Percentiles rank a stretch among this genome's conserved stretches.
phyloP scores from a whole-genome alignment of 768 basidiomycete species.

The Chlorophyllum brunneum region DNA sequence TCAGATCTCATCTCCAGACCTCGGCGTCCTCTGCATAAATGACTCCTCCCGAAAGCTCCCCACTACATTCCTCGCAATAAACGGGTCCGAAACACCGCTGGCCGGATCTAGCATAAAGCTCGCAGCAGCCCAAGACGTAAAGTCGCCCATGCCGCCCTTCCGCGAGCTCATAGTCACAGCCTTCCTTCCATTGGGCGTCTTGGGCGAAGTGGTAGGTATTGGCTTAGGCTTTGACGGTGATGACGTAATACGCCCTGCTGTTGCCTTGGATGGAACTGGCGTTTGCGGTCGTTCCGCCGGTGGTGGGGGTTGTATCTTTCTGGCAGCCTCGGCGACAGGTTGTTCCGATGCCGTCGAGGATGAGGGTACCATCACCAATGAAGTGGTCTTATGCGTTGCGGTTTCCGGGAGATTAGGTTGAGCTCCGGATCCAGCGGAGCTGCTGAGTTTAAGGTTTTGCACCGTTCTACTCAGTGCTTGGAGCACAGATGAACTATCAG shows the following conservation, averaged over 20 bases:
- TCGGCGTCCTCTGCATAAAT: constrained; percentile 23
- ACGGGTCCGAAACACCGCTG: constrained; percentile 22
- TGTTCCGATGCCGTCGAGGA: background rate
- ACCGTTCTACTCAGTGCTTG: constrained; percentile 51
- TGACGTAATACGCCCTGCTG: background rate
- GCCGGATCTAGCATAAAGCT: constrained; percentile 21
- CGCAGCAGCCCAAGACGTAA: constrained; percentile 24
- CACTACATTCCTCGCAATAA: constrained; percentile 20
- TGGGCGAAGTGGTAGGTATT: constrained; percentile 15
- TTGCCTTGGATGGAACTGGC: background rate
- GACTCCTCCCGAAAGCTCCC: constrained; percentile 33
- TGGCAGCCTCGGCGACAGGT: background rate
- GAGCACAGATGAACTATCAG: constrained; percentile 46
- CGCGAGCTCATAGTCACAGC: background rate
- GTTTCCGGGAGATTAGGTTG: constrained; percentile 11
- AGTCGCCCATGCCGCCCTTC: background rate
- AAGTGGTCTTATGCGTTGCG: constrained; percentile 13
- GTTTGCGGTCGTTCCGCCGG: background rate
- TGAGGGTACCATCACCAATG: background rate
- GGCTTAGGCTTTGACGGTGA: constrained; percentile 13
- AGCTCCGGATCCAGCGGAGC: constrained; percentile 8
- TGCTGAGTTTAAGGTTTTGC: constrained; percentile 39
- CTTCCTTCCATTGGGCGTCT: constrained; percentile 15
- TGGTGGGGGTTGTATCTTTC: background rate
- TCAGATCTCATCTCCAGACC: constrained; percentile 7